These are phyloP conservation scores for Alternaria atra DNA, from an alignment of 2,329 filamentous ascomycete genomes.

Conservation along the genomic window DNA sequence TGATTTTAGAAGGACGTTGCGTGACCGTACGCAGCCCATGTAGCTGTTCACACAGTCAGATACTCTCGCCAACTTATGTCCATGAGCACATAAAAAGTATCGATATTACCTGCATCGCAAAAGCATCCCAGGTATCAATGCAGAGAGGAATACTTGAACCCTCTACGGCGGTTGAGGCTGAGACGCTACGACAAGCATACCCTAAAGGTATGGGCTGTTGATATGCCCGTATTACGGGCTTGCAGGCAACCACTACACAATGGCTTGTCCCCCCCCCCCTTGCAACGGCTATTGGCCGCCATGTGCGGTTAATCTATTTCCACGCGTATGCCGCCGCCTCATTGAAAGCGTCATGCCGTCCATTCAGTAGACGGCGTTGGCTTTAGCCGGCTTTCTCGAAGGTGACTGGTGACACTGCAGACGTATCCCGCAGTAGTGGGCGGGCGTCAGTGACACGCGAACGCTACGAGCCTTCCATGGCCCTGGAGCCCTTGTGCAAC, in stretches of 20 bases:
- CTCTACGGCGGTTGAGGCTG: conserved; percentile 4
- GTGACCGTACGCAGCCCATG: neutral
- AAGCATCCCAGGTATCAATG: neutral
- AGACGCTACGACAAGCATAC: conserved; percentile 10
- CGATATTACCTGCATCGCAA: neutral
- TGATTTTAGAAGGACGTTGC: neutral
- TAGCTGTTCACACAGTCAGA: neutral
- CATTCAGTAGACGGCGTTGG: conserved; percentile 1
- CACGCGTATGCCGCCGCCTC: conserved; percentile 3
- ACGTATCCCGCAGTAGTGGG: conserved; percentile 6
- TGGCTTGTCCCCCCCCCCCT: neutral
- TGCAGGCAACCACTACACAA: neutral
- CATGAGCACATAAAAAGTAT: neutral
- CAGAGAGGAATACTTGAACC: neutral
- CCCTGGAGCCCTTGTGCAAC: conserved; percentile 14
- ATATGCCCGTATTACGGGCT: conserved; percentile 5
- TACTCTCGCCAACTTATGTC: neutral
- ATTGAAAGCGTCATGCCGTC: conserved; percentile 10
- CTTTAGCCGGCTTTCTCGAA: conserved; percentile 19
- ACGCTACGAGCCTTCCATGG: conserved; percentile 20
- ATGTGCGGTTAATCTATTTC: neutral
- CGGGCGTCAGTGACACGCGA: conserved; percentile 5
- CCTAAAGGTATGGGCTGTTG: neutral
- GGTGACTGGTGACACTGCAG: conserved; percentile 11
- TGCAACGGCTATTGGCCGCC: conserved; percentile 1